Base-by-base conservation (phyloP, 352 stramenopile species). In the Phytophthora hibernalis region DNA sequence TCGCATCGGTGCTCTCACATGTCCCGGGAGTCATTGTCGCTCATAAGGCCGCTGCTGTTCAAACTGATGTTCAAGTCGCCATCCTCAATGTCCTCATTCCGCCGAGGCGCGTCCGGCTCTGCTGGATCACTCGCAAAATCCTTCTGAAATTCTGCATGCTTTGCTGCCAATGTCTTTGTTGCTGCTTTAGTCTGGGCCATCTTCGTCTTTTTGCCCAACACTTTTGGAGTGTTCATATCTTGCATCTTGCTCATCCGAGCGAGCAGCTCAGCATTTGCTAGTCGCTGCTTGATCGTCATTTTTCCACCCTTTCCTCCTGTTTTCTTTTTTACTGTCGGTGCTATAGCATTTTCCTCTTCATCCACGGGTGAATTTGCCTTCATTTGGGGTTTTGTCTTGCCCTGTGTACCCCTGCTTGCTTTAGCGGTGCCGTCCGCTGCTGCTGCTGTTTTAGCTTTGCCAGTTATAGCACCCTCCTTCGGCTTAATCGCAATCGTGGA, bases 211-310 rank as follows among this genome's bases (percentile, higher is more conserved):
- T 89, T 90, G 9, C 48, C 55, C n/a, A 80, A 42, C 12, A 89
- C 79, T 61, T 89, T 91, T 20, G 84, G 84, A 11, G 84, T 92
- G 30, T 64, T 75, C 26, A 91, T 79, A 28, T 92, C 84, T 45
- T 89, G 79, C 58, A 88, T 79, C 40, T 78, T 80, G 21, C 54
- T 68, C 47, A 89, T 82, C 42, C 69, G 67, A 35, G 77, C 61
- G 28, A 89, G 75, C 43, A 86, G 57, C n/a, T 83, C 78, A 55
- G 73, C 77, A 51, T 83, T 85, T 7, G 72, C 75, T 40, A 86
- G 56, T 18, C 77, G 70, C 45, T 83, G 67, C 43, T 85, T 77
- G 31, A 79, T 74, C 12, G 63, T 78, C 61, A 83, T 54, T 20
- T 72, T 82, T 22, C 74, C 68, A 24, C 16, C 47, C 24, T 72